Base-by-base conservation (phyloP, 305 asterid species). In the Solanum hybrid region DNA sequence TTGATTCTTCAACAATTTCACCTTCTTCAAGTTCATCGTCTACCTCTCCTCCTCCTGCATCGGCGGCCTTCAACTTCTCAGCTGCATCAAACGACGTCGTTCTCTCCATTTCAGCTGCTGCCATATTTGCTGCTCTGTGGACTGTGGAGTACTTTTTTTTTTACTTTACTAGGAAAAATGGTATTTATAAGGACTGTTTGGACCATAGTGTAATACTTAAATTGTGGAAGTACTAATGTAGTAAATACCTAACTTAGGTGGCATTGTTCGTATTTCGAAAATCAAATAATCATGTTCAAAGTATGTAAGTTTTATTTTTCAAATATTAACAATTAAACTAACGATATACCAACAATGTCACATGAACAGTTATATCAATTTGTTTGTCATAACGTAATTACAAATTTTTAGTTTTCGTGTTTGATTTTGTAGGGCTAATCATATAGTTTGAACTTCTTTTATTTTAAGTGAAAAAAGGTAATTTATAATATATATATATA, bases 11-110 rank as follows among this genome's bases (percentile, higher is more conserved):
- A 78, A 93, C 78, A 82, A 96, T 94, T 90, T 95, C 98, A 60
- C 98, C 96, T 91, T 97, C 98, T 90, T 96, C 98, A 38, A 71
- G 88, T 36, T 91, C 97, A 78, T 93, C 93, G 10, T 90, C 94
- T 91, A 60, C 91, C 93, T 24, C 86, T 79, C 22, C 91, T 94
- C n/a, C 87, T 88, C 2, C 86, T 7, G 1, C 69, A 80, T 4
- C 73, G 32, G 78, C 71, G 72, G 27, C 84, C 91, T 42, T 87
- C 85, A 40, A 42, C 89, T 72, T 79, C 88, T 81, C 90, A 40
- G 31, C 12, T 56, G 34, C 60, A 12, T 12, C 12, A n/a, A 78
- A 37, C 32, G 60, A n/a, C 22, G 1, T 36, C 60, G 60, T 37
- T 78, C 27, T 37, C 22, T 37, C 85, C 85, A 78, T 36, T 78